Base-by-base conservation (phyloP, 192 early-diverging fungal species). In the Podila horticola region DNA sequence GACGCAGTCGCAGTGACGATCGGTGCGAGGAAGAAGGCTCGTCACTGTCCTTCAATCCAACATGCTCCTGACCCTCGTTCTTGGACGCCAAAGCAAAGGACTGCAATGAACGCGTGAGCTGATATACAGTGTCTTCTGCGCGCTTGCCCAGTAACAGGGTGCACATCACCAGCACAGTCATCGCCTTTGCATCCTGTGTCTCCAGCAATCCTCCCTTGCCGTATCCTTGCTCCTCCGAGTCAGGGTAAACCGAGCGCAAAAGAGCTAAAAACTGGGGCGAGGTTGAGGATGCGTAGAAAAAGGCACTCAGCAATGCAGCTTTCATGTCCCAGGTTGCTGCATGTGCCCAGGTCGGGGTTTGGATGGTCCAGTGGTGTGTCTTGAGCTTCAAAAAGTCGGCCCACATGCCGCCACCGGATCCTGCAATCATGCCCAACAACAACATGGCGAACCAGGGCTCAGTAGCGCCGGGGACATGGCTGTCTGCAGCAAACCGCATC, bases 401-500 rank as follows among this genome's bases (percentile, higher is more conserved):
- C 77, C 64, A 81, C 71, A 81, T 72, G 28, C 77, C 77, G 29
- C 77, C 77, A 6, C 77, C 77, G 0, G 66, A 72, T n/a, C 77
- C 77, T 19, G 77, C 50, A 60, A 81, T 73, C 62, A 63, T 73
- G 19, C 77, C 77, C 55, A 81, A 28, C 0, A 72, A 19, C 55
- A 81, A 12, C 77, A 81, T 81, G 31, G 77, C 77, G 38, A 81
- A 72, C 77, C 77, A 81, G 24, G 77, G 77, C 26, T 81, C 77
- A 7, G 26, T 59, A 2, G 55, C 17, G 8, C 41, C 55, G 9
- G 64, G 33, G 3, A 71, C 77, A 38, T 72, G 70, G 11, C 66
- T 72, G 33, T 81, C 77, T 5, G 77, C 77, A 15, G 71, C 71
- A 64, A 81, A 81, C 8, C 77, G 65, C 77, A 81, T 81, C 52